Evolutionary conservation across 805 yeast genomes (phyloP), one percentile per base, ranked within the genome.

Genomic region (Yarrowia sp.): DNA sequence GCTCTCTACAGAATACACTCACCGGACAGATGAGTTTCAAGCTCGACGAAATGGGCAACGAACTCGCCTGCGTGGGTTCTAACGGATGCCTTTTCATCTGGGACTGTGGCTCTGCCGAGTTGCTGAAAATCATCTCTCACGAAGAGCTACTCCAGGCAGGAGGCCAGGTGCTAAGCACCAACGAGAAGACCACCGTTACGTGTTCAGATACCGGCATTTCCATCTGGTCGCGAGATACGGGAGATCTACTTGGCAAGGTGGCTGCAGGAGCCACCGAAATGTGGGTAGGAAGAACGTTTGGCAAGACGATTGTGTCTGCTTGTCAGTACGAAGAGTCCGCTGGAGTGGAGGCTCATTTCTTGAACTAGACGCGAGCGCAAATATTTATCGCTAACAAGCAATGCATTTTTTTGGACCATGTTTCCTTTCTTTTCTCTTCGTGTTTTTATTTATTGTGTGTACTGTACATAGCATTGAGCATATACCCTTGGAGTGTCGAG

Each of bases 311-410:
- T 24, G 61, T 55, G 34, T 39, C 61, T 20, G 61, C 61, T 5
- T 55, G 61, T n/a, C 61, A 39, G 36, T 55, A 55, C 36, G 61
- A 55, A 15, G 40, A 39, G 13, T 14, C 46, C 7, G 61, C 61
- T 24, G 61, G 61, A 55, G 61, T 55, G 2, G 61, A 55, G 46
- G 61, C 61, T 4, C 61, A 55, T n/a, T 55, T 55, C n/a, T 36
- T 55, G 38, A 39, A 40, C 61, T 15, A 13, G 9, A 2, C 7
- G 34, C 3, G n/a, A 9, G 30, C 30, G 30, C 9, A 14, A 55
- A 24, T 55, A 55, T 55, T 55, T 55, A 55, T 55, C 36, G 46
- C 61, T 55, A 55, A 55, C 46, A 14, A 52, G 58, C 43, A 36
- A 52, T 52, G 58, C 42, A 52, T 52, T 9, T 36, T 34, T 36